Evolutionary conservation across 768 basidiomycete species (phyloP), one percentile per base, ranked within the genome.

Genomic region (Hirschioporus abietinus): DNA sequence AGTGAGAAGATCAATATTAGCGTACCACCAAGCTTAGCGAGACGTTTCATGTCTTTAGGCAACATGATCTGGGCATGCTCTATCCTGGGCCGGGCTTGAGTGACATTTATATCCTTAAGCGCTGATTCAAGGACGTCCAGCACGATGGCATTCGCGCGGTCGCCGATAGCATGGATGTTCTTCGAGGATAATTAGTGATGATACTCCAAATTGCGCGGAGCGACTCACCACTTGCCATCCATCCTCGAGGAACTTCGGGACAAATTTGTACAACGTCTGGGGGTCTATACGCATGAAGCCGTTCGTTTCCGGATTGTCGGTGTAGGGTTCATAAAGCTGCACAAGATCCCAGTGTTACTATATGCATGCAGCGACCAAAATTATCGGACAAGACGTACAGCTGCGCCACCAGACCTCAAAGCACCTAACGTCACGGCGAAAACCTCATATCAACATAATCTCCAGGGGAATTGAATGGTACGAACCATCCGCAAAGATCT

Each of bases 31-130:
- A 96, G 84, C 68, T 81, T 84, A 23, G 90, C 93, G 18, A 95
- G 81, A 18, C 93, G 85, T 27, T 77, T 77, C 81, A 96, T 87
- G 74, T 96, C 95, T 1, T 78, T 80, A n/a, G 82, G 78, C 1
- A 85, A 88, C 76, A 96, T 82, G 71, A 97, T 88, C 75, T 97
- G 95, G 8, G 93, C 93, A 76, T 98, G 95, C 75, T 98, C 95
- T 15, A 96, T 82, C 26, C 95, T 86, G 61, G 93, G 89, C 58
- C 94, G 81, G 60, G 87, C 77, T 26, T 87, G 86, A 27, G 84
- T 82, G 9, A 90, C 86, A 70, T 90, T 84, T 58, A 80, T 80
- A 26, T 84, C 83, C 66, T 83, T 76, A 64, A 93, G 75, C 5
- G 88, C 84, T 23, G 81, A 79, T 74, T 95, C 92, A 70, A 96